Evolutionary conservation across 2,329 filamentous ascomycete species (phyloP).

Genomic region (Albophoma yamanashiensis): DNA sequence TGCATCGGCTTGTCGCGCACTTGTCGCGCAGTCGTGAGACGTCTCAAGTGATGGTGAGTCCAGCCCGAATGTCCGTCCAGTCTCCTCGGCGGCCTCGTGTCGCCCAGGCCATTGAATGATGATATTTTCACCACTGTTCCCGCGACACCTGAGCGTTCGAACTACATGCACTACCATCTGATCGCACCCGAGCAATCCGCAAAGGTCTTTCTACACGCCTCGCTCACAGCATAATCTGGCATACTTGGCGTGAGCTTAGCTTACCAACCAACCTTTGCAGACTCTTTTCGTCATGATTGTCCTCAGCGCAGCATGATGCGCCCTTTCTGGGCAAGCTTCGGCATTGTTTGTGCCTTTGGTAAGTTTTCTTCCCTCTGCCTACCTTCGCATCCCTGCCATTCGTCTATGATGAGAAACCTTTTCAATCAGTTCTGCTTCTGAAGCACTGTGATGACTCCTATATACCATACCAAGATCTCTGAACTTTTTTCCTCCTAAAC

Average conservation of each 20-base stretch:
- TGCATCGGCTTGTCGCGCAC: neutral
- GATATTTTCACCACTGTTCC: conserved; percentile 48
- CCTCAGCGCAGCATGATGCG: neutral
- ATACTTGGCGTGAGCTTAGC: neutral
- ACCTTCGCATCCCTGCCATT: neutral
- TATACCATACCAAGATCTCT: conserved; percentile 57
- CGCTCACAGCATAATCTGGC: no score
- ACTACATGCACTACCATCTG: conserved; percentile 75
- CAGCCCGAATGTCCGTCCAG: neutral
- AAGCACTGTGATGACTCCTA: conserved; percentile 53
- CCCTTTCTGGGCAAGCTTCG: neutral
- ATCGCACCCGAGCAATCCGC: conserved; percentile 4
- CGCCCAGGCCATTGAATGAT: conserved; percentile 28
- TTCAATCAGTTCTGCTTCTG: conserved; percentile 68
- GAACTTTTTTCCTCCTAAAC: conserved; percentile 21
- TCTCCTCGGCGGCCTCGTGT: neutral
- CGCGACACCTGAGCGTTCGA: conserved; percentile 51
- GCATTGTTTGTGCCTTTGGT: neutral
- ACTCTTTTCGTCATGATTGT: neutral
- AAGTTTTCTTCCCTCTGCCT: neutral
- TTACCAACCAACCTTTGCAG: neutral
- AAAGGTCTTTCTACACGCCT: neutral
- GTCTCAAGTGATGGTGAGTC: neutral
- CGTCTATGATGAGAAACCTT: conserved; percentile 51
- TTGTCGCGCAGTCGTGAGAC: neutral